These are phyloP conservation scores for Aspergillus spinulosporus DNA, from an alignment of 2,329 filamentous ascomycete genomes.

Conservation along the genomic window DNA sequence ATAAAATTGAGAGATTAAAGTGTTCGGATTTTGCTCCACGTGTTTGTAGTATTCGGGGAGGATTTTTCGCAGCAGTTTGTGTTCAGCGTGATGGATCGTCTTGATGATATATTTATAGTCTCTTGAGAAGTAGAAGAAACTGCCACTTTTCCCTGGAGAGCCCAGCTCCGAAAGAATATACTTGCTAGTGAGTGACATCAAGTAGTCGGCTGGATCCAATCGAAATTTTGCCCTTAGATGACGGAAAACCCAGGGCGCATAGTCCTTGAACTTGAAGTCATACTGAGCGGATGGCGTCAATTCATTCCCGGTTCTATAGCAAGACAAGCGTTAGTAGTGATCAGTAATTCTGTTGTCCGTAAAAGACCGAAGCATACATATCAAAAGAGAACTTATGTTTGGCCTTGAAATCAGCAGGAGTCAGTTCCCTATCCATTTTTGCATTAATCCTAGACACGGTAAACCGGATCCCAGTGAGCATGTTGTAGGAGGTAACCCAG, in stretches of 20 bases:
- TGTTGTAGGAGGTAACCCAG: conserved; percentile 98
- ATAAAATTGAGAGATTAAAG: conserved; percentile 95
- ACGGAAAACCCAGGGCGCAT: conserved; percentile 99
- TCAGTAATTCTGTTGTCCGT: neutral
- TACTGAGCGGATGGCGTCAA: conserved; percentile 97
- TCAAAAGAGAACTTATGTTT: conserved; percentile 99
- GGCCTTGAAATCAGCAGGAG: conserved; percentile 86
- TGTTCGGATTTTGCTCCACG: conserved; percentile 91
- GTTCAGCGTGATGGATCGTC: conserved; percentile 92
- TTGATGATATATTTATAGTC: conserved; percentile 99
- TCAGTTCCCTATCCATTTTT: conserved; percentile 88
- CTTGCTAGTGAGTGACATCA: conserved; percentile 97
- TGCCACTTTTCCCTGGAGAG: conserved; percentile 95
- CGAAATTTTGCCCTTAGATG: conserved; percentile 83
- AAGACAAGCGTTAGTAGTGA: conserved; percentile 23
- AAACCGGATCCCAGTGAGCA: conserved; percentile 98
- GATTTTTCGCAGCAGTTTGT: conserved; percentile 52
- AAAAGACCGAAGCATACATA: conserved; percentile 64
- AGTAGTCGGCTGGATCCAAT: conserved; percentile 93
- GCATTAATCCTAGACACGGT: conserved; percentile 95
- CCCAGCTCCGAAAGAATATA: conserved; percentile 97
- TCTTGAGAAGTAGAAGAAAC: conserved; percentile 98
- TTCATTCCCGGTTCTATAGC: conserved; percentile 81
- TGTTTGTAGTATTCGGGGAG: conserved; percentile 88
- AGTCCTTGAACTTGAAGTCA: conserved; percentile 99